Evolutionary conservation across 202 grass and related monocot species (phyloP).

Genomic region (Schoenoplectus triqueter): DNA sequence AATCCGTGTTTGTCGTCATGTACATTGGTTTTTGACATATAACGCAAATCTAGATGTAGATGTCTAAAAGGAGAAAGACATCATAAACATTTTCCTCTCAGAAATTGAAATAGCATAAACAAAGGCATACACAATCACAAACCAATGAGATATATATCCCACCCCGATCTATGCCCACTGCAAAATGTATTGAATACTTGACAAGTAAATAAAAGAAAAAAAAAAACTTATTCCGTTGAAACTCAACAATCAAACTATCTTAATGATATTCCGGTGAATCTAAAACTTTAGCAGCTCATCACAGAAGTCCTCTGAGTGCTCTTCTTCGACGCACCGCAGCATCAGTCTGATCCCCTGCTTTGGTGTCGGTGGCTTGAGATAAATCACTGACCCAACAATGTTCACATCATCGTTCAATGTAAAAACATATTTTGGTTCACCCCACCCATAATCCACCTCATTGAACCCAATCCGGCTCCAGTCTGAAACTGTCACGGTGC

Average conservation of each 20-base stretch:
- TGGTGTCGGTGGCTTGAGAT: conserved; percentile 26
- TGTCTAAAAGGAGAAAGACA: not conserved
- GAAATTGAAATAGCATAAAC: not conserved
- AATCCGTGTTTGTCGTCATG: too few relatives aligned
- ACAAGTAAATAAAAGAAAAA: not conserved
- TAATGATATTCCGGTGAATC: not conserved
- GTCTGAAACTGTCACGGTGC: conserved; percentile 49
- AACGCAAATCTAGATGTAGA: not conserved
- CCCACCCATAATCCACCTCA: conserved; percentile 84
- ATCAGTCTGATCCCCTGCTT: conserved; percentile 44
- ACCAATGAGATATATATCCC: not conserved
- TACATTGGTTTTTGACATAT: not conserved
- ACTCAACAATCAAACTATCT: conserved; percentile 12
- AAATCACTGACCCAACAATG: conserved; percentile 39
- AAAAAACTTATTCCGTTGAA: not conserved
- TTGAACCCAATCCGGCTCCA: conserved; percentile 80
- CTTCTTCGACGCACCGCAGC: conserved; percentile 42
- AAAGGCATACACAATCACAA: not conserved
- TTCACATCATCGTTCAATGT: conserved; percentile 70
- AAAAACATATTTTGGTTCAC: conserved; percentile 60
- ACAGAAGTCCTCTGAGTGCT: conserved; percentile 35
- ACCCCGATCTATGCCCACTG: not conserved
- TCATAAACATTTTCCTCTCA: not conserved
- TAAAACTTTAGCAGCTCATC: conserved; percentile 44
- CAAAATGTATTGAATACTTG: conserved; percentile 29